phyloP scores from a whole-genome alignment of 2,329 filamentous ascomycete genomes.

The Thermoascus crustaceus region DNA sequence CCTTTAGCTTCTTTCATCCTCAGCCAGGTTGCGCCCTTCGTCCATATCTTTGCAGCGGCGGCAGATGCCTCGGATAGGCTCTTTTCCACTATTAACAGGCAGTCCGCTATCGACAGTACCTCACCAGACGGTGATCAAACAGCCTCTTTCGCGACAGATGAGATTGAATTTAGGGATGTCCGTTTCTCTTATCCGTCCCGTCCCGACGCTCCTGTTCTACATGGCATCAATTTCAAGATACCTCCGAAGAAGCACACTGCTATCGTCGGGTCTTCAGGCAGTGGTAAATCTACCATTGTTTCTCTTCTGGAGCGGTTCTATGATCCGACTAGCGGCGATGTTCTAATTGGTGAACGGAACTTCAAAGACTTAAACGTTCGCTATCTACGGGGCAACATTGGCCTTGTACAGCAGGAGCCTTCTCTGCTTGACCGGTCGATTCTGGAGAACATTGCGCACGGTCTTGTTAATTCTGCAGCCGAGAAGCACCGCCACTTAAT shows the following conservation, averaged over 20 bases:
- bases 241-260: slow-evolving; percentile 32
- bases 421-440: slow-evolving; percentile 45
- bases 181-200: slow-evolving; percentile 27
- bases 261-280: slow-evolving; percentile 44
- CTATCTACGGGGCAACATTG: slow-evolving; percentile 27
- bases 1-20: slow-evolving; percentile 27
- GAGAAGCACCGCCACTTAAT: slow-evolving; percentile 18
- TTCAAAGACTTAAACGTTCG: slow-evolving; percentile 26
- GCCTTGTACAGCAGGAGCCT: slow-evolving; percentile 45
- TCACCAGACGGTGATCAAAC: background rate
- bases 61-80: slow-evolving; percentile 10
- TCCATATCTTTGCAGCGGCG: slow-evolving; percentile 21
- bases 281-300: slow-evolving; percentile 44
- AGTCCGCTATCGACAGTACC: slow-evolving; percentile 12
- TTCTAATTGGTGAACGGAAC: slow-evolving; percentile 23
- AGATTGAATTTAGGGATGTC: slow-evolving; percentile 19
- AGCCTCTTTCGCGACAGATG: background rate
- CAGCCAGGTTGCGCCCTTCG: slow-evolving; percentile 31
- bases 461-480: slow-evolving; percentile 33
- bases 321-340: slow-evolving; percentile 23
- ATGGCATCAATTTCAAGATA: slow-evolving; percentile 23
- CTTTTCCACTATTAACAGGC: slow-evolving; percentile 10
- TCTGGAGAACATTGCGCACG: slow-evolving; percentile 47
- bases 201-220: slow-evolving; percentile 27
- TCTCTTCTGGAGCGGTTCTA: slow-evolving; percentile 31